phyloP scores from a whole-genome alignment of 257 asterid species.

The Solanum chaucha region DNA sequence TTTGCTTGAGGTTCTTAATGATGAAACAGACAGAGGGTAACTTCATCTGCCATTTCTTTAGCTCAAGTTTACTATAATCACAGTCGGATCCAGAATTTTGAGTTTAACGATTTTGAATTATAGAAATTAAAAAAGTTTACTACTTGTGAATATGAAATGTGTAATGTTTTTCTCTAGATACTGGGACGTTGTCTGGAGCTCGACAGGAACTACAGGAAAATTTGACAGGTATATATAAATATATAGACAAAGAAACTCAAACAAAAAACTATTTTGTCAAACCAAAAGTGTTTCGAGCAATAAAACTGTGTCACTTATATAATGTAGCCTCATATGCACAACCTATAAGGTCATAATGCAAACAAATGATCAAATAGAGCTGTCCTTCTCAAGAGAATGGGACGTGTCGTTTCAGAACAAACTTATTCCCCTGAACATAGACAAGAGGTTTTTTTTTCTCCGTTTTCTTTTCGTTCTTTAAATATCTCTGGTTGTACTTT shows the following conservation, averaged over 20 bases:
- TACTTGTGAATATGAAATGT: not conserved
- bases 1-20: conserved; percentile 51
- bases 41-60: not conserved
- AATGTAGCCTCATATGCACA: conserved; percentile 58
- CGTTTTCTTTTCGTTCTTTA: too few species aligned
- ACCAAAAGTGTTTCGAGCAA: not conserved
- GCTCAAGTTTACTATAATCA: not conserved
- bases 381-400: conserved; percentile 81
- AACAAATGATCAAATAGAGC: conserved; percentile 57
- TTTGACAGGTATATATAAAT: conserved; percentile 30
- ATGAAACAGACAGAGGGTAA: conserved; percentile 64
- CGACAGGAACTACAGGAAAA: conserved; percentile 29
- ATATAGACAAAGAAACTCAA: not conserved
- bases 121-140: not conserved
- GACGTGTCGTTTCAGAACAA: conserved; percentile 48
- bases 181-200: conserved; percentile 60
- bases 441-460: conserved; percentile 34
- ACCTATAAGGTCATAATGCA: conserved; percentile 37
- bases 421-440: conserved; percentile 55
- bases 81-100: not conserved
- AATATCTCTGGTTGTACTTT: not conserved
- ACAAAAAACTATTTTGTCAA: not conserved
- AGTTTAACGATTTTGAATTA: not conserved
- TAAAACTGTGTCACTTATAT: not conserved
- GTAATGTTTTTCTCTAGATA: conserved; percentile 20